A percentile compares a stretch with the other conserved stretches of the same genome.
phyloP scores from a whole-genome alignment of 495 filamentous ascomycete species.

The Penicillium cosmopolitanum region DNA sequence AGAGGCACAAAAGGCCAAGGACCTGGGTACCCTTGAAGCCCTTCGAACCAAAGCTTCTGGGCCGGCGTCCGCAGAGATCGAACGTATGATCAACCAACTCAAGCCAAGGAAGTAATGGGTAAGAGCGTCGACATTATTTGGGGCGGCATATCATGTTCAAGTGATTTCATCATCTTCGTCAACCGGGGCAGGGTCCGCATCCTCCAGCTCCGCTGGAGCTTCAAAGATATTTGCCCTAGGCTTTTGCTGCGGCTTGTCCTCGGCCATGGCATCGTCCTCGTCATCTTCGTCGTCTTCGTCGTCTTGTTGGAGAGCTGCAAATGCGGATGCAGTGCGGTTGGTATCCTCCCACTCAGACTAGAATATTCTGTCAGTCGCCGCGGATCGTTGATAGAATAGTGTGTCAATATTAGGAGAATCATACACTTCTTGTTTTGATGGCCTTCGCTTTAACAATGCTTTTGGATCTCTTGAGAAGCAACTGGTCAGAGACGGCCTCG shows the following conservation, averaged over 20 bases:
- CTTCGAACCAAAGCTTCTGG: constrained; percentile 60
- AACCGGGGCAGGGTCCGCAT: constrained; percentile 25
- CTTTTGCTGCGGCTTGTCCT: constrained; percentile 28
- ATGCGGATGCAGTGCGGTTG: constrained; percentile 40
- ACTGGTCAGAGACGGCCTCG: constrained; percentile 68
- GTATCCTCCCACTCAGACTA: constrained; percentile 49
- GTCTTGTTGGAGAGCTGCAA: constrained; percentile 34
- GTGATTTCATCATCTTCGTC: constrained; percentile 51
- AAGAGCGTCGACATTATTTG: constrained; percentile 11
- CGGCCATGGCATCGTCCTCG: constrained; percentile 37
- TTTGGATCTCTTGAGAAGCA: constrained; percentile 68
- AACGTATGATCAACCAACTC: constrained; percentile 63
- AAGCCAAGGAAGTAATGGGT: constrained; percentile 49
- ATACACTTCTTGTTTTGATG: constrained; percentile 54
- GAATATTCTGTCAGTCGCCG: constrained; percentile 22
- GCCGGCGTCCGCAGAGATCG: constrained; percentile 58
- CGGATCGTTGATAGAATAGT: constrained; percentile 7
- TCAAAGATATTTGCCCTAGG: constrained; percentile 19
- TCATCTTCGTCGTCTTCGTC: constrained; percentile 20
- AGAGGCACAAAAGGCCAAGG: constrained; percentile 83
- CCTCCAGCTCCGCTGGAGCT: constrained; percentile 16
- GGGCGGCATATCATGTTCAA: constrained; percentile 29
- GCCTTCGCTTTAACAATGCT: constrained; percentile 62
- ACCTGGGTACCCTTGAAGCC: constrained; percentile 67
- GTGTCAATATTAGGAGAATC: constrained; percentile 9